Percentiles rank a stretch among this genome's conserved stretches.
These are phyloP conservation scores for Fragaria iinumae DNA, from an alignment of 306 rosid species.

Conservation along the genomic window DNA sequence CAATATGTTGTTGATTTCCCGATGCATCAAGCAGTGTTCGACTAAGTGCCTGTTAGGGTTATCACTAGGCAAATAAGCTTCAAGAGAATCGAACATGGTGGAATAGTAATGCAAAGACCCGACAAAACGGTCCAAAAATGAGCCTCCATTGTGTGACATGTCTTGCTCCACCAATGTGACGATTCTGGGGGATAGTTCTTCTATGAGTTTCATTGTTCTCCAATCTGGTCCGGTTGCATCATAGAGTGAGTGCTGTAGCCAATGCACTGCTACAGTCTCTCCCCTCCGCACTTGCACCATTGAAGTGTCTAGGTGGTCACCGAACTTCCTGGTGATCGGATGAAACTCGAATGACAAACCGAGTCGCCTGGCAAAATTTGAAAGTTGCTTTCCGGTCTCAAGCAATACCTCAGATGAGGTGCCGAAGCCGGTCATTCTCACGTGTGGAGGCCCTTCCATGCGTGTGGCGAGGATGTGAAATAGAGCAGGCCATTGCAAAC, in stretches of 20 bases:
- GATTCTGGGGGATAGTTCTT: conserved; percentile 57
- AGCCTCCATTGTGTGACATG: conserved; percentile 47
- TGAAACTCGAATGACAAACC: conserved; percentile 65
- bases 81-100: conserved; percentile 77
- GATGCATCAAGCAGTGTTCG: conserved; percentile 48
- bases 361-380: conserved; percentile 58
- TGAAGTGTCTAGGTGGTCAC: conserved; percentile 48
- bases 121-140: conserved; percentile 83
- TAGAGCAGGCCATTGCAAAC: conserved; percentile 89
- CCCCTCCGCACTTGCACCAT: conserved; percentile 40
- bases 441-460: conserved; percentile 58
- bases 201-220: conserved; percentile 58
- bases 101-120: conserved; percentile 85
- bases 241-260: conserved; percentile 75
- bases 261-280: conserved; percentile 71
- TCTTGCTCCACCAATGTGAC: conserved; percentile 86
- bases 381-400: conserved; percentile 67
- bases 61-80: conserved; percentile 48
- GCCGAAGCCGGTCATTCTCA: conserved; percentile 69
- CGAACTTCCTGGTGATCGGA: conserved; percentile 50
- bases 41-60: conserved; percentile 57
- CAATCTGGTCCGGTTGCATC: conserved; percentile 72
- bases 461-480: conserved; percentile 71
- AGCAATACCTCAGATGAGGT: conserved; percentile 56
- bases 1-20: conserved; percentile 74